Base-by-base conservation (phyloP, 257 asterid genomes). In the Paraleonurus japonicus region DNA sequence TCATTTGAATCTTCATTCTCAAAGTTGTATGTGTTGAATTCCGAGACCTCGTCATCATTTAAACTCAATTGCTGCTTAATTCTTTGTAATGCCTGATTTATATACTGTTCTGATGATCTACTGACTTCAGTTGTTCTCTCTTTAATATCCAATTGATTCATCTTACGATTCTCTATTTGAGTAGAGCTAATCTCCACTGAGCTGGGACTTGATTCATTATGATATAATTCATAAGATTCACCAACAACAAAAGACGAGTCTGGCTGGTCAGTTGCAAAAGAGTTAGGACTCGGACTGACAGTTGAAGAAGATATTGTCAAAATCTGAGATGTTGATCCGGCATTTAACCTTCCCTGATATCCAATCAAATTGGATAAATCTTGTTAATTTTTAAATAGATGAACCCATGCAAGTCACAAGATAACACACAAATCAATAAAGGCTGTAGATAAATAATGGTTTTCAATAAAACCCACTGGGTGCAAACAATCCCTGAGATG, bases 1-100 rank as follows among this genome's bases (percentile, higher is more conserved):
- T 76, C 85, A 75, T 76, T 76, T 32, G 87, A 67, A 70, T 78
- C 84, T 79, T 75, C 83, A 76, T 81, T 72, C 77, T 77, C 86
- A 65, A 71, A 66, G 84, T 74, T 69, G 77, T 75, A 63, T 9
- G 67, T 63, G 71, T 64, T 72, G 48, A 68, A 65, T 19, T 80
- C 85, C 69, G 74, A 68, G 62, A 80, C 74, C 80, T 81, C 81
- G 41, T 84, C 93, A 66, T 89, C 93, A 65, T 95, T 85, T 75
- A 92, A 79, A 85, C 96, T 89, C 76, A 95, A 74, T 48, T 89
- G 92, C 67, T 89, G 90, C 85, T 91, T 83, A 60, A 89, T 75
- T 78, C 76, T 82, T 82, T 78, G 84, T 78, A 94, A 67, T 22
- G 95, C 96, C 77, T 70, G 79, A 82, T 80, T 80, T 22, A 93